Conservation (phyloP, 208 protist genomes). For the Leishmania lainsoni region DNA sequence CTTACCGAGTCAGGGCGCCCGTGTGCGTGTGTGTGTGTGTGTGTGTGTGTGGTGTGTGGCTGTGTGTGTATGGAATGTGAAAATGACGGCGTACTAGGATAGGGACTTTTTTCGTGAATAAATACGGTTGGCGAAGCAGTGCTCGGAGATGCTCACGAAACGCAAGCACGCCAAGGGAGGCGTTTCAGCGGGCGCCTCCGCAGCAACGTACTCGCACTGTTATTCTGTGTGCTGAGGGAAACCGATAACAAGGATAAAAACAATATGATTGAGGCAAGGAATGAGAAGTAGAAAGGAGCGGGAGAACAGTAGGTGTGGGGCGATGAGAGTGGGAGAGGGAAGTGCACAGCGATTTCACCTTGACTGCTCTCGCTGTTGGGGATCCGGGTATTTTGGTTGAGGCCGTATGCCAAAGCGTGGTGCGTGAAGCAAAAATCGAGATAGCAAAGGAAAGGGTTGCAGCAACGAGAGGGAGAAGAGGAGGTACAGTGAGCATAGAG, state of each 20-base stretch:
- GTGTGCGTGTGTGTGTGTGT: constrained; percentile 4
- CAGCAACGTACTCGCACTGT: not conserved
- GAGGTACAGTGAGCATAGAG: not conserved
- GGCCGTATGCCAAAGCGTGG: not conserved
- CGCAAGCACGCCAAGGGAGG: not conserved
- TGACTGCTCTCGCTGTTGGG: not conserved
- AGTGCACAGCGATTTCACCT: not conserved
- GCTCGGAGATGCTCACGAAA: not conserved
- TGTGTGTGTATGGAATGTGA: not conserved
- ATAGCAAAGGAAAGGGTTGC: not conserved
- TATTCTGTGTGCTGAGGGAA: not conserved
- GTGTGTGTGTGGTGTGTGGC: no score
- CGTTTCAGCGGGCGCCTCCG: not conserved
- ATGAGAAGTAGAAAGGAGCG: not conserved
- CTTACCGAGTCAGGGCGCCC: not conserved
- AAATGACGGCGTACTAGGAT: not conserved
- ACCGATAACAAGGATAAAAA: not conserved
- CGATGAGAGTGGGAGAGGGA: not conserved
- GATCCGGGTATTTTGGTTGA: not conserved
- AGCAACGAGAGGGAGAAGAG: not conserved
- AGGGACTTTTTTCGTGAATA: not conserved
- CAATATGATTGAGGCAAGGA: not conserved
- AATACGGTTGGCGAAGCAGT: no score
- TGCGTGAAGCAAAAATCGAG: not conserved
- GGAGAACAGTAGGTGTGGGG: not conserved